Percentiles rank a stretch among this genome's conserved stretches.
phyloP scores from a whole-genome alignment of 1,284 basidiomycete genomes.

The Serendipita sp. region DNA sequence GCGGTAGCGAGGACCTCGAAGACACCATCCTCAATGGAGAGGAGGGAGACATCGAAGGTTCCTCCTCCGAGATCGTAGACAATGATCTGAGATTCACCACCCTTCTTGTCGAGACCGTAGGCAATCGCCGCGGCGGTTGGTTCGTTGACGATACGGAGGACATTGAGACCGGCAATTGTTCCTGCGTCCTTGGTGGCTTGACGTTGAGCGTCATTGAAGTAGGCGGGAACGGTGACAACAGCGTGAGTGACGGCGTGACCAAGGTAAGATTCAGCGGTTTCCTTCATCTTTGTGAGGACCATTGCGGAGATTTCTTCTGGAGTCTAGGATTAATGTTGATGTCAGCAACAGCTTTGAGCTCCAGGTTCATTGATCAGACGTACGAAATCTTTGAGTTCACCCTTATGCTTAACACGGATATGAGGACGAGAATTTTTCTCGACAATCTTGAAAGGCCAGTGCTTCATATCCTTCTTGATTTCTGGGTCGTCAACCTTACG shows the following conservation, averaged over 20 bases:
- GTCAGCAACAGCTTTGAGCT: too few relatives aligned
- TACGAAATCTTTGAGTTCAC: slow-evolving; percentile 74
- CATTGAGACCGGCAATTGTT: slow-evolving; percentile 87
- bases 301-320: slow-evolving; percentile 89
- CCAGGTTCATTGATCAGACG: slow-evolving; percentile 18
- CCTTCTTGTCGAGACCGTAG: slow-evolving; percentile 96
- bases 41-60: slow-evolving; percentile 96
- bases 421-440: slow-evolving; percentile 76
- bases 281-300: slow-evolving; percentile 97
- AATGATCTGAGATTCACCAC: slow-evolving; percentile 87
- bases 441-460: slow-evolving; percentile 64
- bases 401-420: slow-evolving; percentile 76
- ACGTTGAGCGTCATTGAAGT: slow-evolving; percentile 98
- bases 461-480: slow-evolving; percentile 67
- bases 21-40: slow-evolving; percentile 95
- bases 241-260: slow-evolving; percentile 95
- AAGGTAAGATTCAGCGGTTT: slow-evolving; percentile 96
- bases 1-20: slow-evolving; percentile 97
- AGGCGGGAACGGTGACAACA: slow-evolving; percentile 95
- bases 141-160: slow-evolving; percentile 98
- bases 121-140: slow-evolving; percentile 96
- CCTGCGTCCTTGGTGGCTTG: slow-evolving; percentile 98
- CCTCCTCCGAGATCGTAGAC: slow-evolving; percentile 98
- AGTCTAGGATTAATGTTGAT: slow-evolving; percentile 29
- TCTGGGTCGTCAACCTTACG: slow-evolving; percentile 72